Evolutionary conservation across 208 protist species (phyloP).

Genomic region (Trypanosoma grayi): DNA sequence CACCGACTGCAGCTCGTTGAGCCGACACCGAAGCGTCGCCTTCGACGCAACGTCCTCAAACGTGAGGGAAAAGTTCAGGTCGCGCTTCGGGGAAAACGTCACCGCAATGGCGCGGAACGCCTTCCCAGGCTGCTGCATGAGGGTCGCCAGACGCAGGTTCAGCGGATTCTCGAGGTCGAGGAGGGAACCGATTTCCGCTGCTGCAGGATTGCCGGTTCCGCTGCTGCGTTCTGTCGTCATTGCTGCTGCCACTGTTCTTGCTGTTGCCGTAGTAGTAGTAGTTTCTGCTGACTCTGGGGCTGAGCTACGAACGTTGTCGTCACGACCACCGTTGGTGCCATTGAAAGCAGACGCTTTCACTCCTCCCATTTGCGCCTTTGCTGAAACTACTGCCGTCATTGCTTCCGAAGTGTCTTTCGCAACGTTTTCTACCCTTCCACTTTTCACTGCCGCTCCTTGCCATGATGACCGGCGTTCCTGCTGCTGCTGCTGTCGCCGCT

Average conservation of each 20-base stretch:
- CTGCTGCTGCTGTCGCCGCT: not conserved
- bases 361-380: not conserved
- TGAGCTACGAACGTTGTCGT: too few species aligned
- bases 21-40: constrained; percentile 53
- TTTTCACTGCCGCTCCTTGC: not conserved
- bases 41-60: constrained; percentile 86
- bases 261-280: too few species aligned
- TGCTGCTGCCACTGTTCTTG: constrained; percentile 1
- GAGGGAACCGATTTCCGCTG: constrained; percentile 37
- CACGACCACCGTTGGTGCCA: not conserved
- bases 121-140: constrained; percentile 78
- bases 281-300: too few species aligned
- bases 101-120: constrained; percentile 82
- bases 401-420: not conserved
- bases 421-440: not conserved
- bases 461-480: not conserved
- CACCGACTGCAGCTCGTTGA: constrained; percentile 58
- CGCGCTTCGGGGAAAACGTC: constrained; percentile 48
- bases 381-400: not conserved
- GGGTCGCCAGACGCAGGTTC: constrained; percentile 83
- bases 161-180: constrained; percentile 79
- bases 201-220: not conserved
- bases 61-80: constrained; percentile 68
- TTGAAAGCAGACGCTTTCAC: not conserved
- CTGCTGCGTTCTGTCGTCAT: not conserved